Evolutionary conservation across 192 early-diverging fungal genomes (phyloP).

Genomic region (Chytriomyces confervae): DNA sequence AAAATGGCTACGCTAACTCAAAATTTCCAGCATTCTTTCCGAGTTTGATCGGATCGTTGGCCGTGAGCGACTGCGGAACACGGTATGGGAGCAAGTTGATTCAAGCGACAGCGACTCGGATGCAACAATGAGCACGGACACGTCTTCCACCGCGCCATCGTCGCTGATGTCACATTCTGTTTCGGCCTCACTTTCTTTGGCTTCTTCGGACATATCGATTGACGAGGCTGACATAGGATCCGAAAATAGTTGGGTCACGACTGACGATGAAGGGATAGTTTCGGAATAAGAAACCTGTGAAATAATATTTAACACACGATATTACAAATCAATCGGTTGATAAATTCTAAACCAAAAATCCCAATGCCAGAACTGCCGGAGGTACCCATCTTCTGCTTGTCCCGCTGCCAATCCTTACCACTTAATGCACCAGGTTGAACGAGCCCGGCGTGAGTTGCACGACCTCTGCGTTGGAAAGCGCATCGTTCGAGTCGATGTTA

Average conservation of each 20-base stretch:
- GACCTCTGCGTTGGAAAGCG: slow-evolving; percentile 54
- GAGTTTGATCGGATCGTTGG: slow-evolving; percentile 13
- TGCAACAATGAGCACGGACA: background rate
- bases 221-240: background rate
- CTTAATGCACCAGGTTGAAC: slow-evolving; percentile 70
- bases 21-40: background rate
- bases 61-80: slow-evolving; percentile 1
- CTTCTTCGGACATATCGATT: background rate
- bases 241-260: background rate
- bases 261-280: background rate
- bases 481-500: slow-evolving; percentile 50
- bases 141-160: no score
- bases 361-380: no score
- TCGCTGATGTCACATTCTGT: no score
- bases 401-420: no score
- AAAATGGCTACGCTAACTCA: no score
- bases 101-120: background rate
- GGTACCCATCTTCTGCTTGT: no score
- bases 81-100: slow-evolving; percentile 11
- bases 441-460: slow-evolving; percentile 64
- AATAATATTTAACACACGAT: no score
- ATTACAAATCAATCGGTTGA: no score
- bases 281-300: no score
- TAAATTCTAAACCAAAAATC: no score
- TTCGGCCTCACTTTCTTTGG: no score